These are phyloP conservation scores for Coleophoma crateriformis DNA, from an alignment of 2,329 filamentous ascomycete species.

Conservation along the genomic window DNA sequence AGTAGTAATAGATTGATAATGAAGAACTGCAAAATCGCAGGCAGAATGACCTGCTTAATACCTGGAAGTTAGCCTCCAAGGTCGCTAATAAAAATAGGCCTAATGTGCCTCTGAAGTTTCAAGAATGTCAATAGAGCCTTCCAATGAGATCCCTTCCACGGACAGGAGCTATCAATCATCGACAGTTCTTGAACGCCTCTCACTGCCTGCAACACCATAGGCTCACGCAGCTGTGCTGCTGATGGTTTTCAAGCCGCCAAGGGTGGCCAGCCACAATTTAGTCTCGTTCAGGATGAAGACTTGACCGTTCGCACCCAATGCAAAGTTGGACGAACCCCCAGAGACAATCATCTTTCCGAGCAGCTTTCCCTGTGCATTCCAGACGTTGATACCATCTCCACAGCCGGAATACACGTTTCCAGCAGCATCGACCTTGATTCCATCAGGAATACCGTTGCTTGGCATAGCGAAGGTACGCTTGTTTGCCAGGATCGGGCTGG, in stretches of 20 bases:
- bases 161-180: too few relatives aligned
- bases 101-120: too few relatives aligned
- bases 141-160: too few relatives aligned
- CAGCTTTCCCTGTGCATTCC: constrained; percentile 38
- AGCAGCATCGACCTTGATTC: constrained; percentile 43
- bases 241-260: background rate
- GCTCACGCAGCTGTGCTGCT: background rate
- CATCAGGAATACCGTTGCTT: constrained; percentile 49
- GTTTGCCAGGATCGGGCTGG: constrained; percentile 4
- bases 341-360: constrained; percentile 47
- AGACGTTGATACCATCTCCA: constrained; percentile 49
- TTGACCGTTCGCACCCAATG: constrained; percentile 8
- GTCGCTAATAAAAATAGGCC: too few relatives aligned
- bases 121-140: too few relatives aligned
- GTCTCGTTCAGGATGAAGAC: constrained; percentile 13
- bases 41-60: too few relatives aligned
- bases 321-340: constrained; percentile 11
- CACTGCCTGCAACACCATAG: background rate
- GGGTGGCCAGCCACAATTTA: constrained; percentile 9
- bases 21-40: too few relatives aligned
- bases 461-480: constrained; percentile 45
- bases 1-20: too few relatives aligned
- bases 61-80: too few relatives aligned
- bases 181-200: background rate
- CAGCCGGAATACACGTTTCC: constrained; percentile 50